Evolutionary conservation across 2,329 filamentous ascomycete species (phyloP), one percentile per base, ranked within the genome.

Genomic region (Sporothrix pallida): DNA sequence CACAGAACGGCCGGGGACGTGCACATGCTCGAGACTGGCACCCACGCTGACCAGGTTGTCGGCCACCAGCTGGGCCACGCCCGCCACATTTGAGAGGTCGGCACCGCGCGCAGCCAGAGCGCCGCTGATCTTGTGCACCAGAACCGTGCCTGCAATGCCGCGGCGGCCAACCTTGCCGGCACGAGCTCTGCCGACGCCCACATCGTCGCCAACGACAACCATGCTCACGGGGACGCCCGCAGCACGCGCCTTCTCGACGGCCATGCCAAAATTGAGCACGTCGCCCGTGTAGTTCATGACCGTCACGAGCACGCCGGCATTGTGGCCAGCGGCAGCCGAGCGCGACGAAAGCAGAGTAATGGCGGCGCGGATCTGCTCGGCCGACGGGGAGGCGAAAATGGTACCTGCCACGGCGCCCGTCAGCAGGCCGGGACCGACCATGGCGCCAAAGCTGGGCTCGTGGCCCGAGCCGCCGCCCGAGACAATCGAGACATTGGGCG

Each of bases 211-310:
- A 8, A 98, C 93, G 9, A 97, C 92, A 10, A 97, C 90, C 92
- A 98, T 97, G 80, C 97, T 93, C 0, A 93, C 92, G 20, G 90
- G 83, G 31, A 94, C 83, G 0, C 94, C 95, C 0, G 90, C 89
- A 1, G 94, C 94, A 74, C 92, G 91, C 17, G 94, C 94, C 84
- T 97, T 97, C 82, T 98, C 95, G 9, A 96, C 93, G 0, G 92
- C 95, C 88, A 98, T 92, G 72, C 94, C 95, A 80, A 98, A 98
- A 83, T 97, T 97, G 77, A 98, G 87, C 72, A 97, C 89, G 81
- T 95, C 93, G 52, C 93, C 93, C 0, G 94, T 97, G 82, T 97
- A 97, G 82, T 98, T 98, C 93, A 97, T 97, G 44, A 97, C 93
- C 6, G 95, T 91, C n/a, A 97, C 92, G 56, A 98, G 82, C 1